These are phyloP conservation scores for Cubamyces lactineus DNA, from an alignment of 768 basidiomycete genomes.

Conservation along the genomic window DNA sequence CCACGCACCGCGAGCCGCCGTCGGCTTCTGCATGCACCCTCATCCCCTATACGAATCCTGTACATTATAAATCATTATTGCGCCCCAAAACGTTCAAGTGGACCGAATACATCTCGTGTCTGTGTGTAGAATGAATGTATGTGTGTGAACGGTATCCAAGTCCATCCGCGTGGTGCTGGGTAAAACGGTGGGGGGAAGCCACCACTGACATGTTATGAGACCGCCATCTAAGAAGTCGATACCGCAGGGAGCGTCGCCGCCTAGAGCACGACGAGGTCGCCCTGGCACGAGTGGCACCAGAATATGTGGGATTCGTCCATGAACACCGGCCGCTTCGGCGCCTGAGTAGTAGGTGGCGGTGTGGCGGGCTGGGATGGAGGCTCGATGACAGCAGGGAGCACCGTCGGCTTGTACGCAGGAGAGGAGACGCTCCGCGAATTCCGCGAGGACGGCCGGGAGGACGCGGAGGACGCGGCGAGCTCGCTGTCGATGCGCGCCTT, in stretches of 20 bases:
- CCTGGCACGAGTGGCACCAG: conserved; percentile 84
- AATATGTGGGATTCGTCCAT: conserved; percentile 88
- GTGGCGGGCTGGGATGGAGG: conserved; percentile 31
- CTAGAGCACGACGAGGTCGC: conserved; percentile 79
- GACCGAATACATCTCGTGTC: conserved; percentile 5
- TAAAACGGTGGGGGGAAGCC: too few species aligned
- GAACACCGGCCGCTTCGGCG: conserved; percentile 63
- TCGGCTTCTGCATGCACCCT: background rate
- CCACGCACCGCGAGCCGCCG: too few species aligned
- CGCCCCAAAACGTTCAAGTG: conserved; percentile 10
- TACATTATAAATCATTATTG: conserved; percentile 24
- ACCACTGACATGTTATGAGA: too few species aligned
- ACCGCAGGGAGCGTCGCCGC: background rate
- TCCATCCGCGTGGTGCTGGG: background rate
- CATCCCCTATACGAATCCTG: conserved; percentile 22
- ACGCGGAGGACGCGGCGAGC: conserved; percentile 46
- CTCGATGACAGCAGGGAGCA: conserved; percentile 36
- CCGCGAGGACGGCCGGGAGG: conserved; percentile 47
- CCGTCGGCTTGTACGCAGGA: conserved; percentile 38
- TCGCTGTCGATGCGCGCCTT: conserved; percentile 91
- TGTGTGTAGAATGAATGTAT: too few species aligned
- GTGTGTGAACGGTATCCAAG: too few species aligned
- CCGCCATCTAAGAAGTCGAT: background rate
- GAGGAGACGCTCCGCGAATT: conserved; percentile 45
- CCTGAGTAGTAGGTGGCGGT: conserved; percentile 28